These are phyloP conservation scores for Myxozyma neotropica DNA, from an alignment of 805 yeast genomes.

Conservation along the genomic window DNA sequence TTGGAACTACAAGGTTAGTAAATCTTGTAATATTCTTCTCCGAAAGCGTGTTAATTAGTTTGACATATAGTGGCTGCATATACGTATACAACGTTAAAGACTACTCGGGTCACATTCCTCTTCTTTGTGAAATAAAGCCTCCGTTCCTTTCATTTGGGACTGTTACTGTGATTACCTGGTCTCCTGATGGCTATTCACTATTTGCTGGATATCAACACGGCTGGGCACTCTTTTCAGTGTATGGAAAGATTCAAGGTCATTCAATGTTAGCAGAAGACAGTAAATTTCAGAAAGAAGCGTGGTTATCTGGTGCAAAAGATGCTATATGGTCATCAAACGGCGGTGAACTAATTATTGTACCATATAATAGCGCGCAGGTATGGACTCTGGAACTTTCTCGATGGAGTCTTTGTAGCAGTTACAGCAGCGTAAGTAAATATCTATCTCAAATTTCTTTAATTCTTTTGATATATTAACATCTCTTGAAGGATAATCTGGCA, in stretches of 20 bases:
- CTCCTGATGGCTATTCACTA: conserved; percentile 45
- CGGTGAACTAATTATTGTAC: conserved; percentile 44
- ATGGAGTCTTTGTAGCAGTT: conserved; percentile 39
- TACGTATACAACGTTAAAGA: conserved; percentile 46
- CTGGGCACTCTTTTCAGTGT: conserved; percentile 53
- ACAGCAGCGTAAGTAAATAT: conserved; percentile 7
- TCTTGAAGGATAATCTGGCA: conserved; percentile 43
- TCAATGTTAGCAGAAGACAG: conserved; percentile 41
- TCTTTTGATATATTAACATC: no score
- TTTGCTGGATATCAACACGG: conserved; percentile 46
- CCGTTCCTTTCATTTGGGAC: conserved; percentile 38
- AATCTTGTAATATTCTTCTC: neutral
- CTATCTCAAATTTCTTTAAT: neutral
- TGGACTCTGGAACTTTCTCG: conserved; percentile 38
- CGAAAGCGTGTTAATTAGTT: no score
- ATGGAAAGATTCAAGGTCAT: conserved; percentile 52
- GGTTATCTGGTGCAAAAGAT: conserved; percentile 34
- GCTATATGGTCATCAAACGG: conserved; percentile 45
- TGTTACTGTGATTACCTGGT: conserved; percentile 41
- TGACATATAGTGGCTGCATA: conserved; percentile 44
- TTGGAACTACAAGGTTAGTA: conserved; percentile 42
- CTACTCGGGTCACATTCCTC: conserved; percentile 40
- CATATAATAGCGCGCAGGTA: conserved; percentile 24
- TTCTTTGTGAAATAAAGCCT: conserved; percentile 41
- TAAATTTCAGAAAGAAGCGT: conserved; percentile 14